Evolutionary conservation across 352 stramenopile genomes (phyloP).

Genomic region (Phytopythium mirpurense): DNA sequence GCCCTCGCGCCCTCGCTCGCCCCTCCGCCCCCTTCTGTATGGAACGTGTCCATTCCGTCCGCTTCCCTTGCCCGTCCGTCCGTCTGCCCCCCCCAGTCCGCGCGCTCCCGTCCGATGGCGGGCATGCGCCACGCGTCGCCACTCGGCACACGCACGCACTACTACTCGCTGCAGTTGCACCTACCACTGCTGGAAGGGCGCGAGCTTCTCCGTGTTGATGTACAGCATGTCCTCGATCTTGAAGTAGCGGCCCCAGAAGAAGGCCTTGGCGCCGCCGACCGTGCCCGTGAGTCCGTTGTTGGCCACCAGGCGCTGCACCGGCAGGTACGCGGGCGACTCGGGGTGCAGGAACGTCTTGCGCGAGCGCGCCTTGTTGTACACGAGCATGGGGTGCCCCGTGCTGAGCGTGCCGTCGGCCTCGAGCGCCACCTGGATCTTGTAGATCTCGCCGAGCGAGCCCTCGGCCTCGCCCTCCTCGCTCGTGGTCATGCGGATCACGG

Average conservation of each 20-base stretch:
- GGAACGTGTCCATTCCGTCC: slow-evolving; percentile 1
- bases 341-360: slow-evolving; percentile 87
- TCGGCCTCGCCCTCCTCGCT: slow-evolving; percentile 60
- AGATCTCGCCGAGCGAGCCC: slow-evolving; percentile 82
- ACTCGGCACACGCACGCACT: background rate
- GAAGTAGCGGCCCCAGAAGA: slow-evolving; percentile 86
- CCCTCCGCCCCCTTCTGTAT: background rate
- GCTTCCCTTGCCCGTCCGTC: background rate
- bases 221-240: slow-evolving; percentile 82
- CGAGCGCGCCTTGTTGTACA: slow-evolving; percentile 85
- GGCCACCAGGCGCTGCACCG: slow-evolving; percentile 58
- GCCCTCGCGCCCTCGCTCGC: background rate
- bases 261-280: slow-evolving; percentile 77
- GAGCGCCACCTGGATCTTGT: slow-evolving; percentile 88
- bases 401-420: slow-evolving; percentile 51
- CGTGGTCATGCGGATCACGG: slow-evolving; percentile 82
- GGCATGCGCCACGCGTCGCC: background rate
- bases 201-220: slow-evolving; percentile 81
- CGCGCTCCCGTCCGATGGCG: background rate
- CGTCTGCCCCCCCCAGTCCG: background rate
- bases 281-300: slow-evolving; percentile 47
- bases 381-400: slow-evolving; percentile 77
- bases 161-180: too few species aligned
- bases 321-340: slow-evolving; percentile 70
- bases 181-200: slow-evolving; percentile 78